These are phyloP conservation scores for Quercus wislizeni DNA, from an alignment of 306 rosid genomes.

Conservation along the genomic window DNA sequence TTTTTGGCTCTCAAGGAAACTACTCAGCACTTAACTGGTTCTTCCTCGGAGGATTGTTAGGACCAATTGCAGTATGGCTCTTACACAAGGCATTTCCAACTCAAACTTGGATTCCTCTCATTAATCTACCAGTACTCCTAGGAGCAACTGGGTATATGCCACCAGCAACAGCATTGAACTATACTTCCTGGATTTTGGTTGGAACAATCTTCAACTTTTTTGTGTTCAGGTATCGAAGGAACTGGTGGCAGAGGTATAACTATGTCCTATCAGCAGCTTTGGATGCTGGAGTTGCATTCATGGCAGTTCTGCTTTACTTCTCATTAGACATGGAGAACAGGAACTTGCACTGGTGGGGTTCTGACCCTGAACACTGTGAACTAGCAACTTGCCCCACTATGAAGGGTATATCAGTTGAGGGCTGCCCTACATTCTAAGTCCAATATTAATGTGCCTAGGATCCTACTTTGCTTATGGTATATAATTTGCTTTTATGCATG, in stretches of 20 bases:
- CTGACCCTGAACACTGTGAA: slow-evolving; percentile 41
- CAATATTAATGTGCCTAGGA: background rate
- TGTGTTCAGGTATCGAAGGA: slow-evolving; percentile 64
- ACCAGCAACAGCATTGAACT: slow-evolving; percentile 78
- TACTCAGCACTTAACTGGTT: slow-evolving; percentile 76
- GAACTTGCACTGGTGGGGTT: slow-evolving; percentile 55
- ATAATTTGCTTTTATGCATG: background rate
- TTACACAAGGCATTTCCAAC: slow-evolving; percentile 61
- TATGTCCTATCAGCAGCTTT: slow-evolving; percentile 77
- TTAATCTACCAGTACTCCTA: slow-evolving; percentile 76
- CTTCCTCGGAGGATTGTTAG: slow-evolving; percentile 71
- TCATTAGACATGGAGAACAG: slow-evolving; percentile 5
- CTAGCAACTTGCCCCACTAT: slow-evolving; percentile 64
- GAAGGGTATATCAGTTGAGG: slow-evolving; percentile 37
- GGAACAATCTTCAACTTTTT: slow-evolving; percentile 83
- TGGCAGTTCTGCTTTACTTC: slow-evolving; percentile 49
- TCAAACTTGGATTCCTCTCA: slow-evolving; percentile 70
- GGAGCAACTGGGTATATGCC: slow-evolving; percentile 62
- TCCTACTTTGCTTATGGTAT: background rate
- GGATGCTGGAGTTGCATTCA: slow-evolving; percentile 79
- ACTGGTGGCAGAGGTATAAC: slow-evolving; percentile 91
- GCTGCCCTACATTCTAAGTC: slow-evolving; percentile 47
- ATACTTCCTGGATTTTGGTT: slow-evolving; percentile 62
- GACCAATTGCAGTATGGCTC: slow-evolving; percentile 69
- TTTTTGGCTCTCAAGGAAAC: slow-evolving; percentile 64